Base-by-base conservation (phyloP, 139 green algal species). In the Picochlorum sp. region DNA sequence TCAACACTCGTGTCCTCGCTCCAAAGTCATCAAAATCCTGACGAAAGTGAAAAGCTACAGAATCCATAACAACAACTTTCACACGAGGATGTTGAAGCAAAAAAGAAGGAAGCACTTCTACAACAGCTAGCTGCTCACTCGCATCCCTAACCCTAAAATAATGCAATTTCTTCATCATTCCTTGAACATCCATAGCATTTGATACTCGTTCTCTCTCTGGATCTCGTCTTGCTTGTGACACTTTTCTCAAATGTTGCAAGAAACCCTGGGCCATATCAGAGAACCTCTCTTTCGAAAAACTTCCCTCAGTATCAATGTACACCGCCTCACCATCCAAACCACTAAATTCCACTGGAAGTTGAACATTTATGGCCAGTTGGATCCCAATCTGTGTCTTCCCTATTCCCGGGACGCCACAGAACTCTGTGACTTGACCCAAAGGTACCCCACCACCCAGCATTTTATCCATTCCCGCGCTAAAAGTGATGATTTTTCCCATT, bases 271-370 rank as follows among this genome's bases (percentile, higher is more conserved):
- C 85, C 39, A 97, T 86, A n/a, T 94, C 82, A 10, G 64, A 37
- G 8, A 68, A 73, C 4, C 89, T 70, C 40, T 96, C 88, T 3
- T 76, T 62, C 74, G 86, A 89, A 64, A 96, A 94, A 59, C 74
- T 87, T 33, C 89, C 89, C 63, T 97, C 89, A 25, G 85, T 94
- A 85, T 84, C 83, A n/a, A 95, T 80, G 72, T 93, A 95, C 5
- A 94, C 63, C 1, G 79, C 78, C 33, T 79, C 39, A 0, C 82
- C 84, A 1, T 52, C 78, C 7, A 78, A 1, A 3, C 87, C 87
- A 0, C 69, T 70, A 36, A 89, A 82, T 0, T 10, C 39, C 0
- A 13, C 26, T 0, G 87, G 85, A 0, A 93, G 67, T 55, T 90
- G 81, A 25, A 79, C 85, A 55, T 85, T 70, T 2, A 92, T 60